phyloP scores from a whole-genome alignment of 2,329 filamentous ascomycete species.

The Paraconiothyrium sp. region DNA sequence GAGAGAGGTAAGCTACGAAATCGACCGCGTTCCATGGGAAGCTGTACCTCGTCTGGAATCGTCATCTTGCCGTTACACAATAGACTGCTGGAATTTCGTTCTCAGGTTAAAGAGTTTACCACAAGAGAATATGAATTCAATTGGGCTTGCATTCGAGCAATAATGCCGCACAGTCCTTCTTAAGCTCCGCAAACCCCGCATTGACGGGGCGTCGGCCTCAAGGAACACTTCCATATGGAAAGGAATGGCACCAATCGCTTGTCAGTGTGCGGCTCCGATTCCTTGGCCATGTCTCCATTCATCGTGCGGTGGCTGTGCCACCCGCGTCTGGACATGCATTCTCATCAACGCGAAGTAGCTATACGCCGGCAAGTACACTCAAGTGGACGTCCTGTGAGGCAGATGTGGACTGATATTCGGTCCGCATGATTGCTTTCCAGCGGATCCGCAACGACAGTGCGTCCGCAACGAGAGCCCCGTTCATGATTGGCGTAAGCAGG shows the following conservation, averaged over 20 bases:
- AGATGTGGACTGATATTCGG: slow-evolving; percentile 20
- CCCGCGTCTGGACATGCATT: slow-evolving; percentile 24
- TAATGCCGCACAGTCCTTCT: slow-evolving; percentile 27
- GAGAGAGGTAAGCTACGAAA: slow-evolving; percentile 15
- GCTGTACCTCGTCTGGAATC: slow-evolving; percentile 70
- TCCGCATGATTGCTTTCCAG: slow-evolving; percentile 28
- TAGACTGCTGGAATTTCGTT: not conserved
- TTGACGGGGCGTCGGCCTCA: slow-evolving; percentile 31
- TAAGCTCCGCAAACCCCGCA: slow-evolving; percentile 47
- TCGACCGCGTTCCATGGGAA: not conserved
- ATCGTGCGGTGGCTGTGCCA: slow-evolving; percentile 37
- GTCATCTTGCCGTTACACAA: slow-evolving; percentile 56
- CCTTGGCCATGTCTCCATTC: slow-evolving; percentile 32
- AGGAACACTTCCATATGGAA: slow-evolving; percentile 35
- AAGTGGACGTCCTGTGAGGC: slow-evolving; percentile 19
- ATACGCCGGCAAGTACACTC: slow-evolving; percentile 21
- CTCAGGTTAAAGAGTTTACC: slow-evolving; percentile 23
- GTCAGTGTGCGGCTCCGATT: slow-evolving; percentile 26
- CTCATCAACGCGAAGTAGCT: slow-evolving; percentile 21
- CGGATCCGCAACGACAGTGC: slow-evolving; percentile 43
- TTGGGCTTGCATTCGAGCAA: slow-evolving; percentile 31
- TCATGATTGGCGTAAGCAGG: slow-evolving; percentile 34
- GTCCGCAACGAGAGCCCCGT: slow-evolving; percentile 18
- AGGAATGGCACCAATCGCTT: slow-evolving; percentile 22
- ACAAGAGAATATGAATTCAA: slow-evolving; percentile 41